These are phyloP conservation scores for Pogostemon cablin DNA, from an alignment of 257 asterid species.

Conservation along the genomic window DNA sequence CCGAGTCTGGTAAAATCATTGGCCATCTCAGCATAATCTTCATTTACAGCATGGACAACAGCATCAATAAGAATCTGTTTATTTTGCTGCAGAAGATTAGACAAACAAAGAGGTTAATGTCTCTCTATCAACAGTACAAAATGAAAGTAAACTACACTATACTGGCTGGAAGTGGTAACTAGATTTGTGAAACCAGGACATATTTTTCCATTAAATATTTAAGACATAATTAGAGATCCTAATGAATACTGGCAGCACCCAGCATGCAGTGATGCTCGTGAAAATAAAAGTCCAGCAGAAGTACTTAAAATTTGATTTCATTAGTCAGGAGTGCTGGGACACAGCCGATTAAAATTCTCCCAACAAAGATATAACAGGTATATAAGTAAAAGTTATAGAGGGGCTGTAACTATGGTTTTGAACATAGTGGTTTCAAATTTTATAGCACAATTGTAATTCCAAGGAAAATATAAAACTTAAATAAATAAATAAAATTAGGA, in stretches of 20 bases:
- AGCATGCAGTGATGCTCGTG: not conserved
- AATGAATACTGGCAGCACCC: slow-evolving; percentile 6
- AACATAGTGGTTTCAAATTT: slow-evolving; percentile 14
- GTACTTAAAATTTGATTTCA: slow-evolving; percentile 1
- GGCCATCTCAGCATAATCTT: slow-evolving; percentile 99
- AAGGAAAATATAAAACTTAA: not conserved
- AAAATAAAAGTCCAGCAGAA: slow-evolving; percentile 9
- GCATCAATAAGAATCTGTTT: slow-evolving; percentile 97
- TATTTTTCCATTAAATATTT: not conserved
- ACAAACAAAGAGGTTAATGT: slow-evolving; percentile 27
- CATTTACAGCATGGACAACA: slow-evolving; percentile 99
- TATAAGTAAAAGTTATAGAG: slow-evolving; percentile 7
- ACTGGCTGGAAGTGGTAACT: slow-evolving; percentile 19
- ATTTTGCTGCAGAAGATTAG: slow-evolving; percentile 73
- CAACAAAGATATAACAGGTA: not conserved
- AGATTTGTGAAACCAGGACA: slow-evolving; percentile 7
- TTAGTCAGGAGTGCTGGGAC: slow-evolving; percentile 27
- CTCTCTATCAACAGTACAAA: slow-evolving; percentile 27
- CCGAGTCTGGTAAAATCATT: slow-evolving; percentile 99
- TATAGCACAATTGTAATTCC: slow-evolving; percentile 9
- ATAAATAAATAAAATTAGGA: not conserved
- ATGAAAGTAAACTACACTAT: slow-evolving; percentile 18
- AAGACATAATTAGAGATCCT: slow-evolving; percentile 2
- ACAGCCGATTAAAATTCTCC: slow-evolving; percentile 1
- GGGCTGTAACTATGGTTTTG: slow-evolving; percentile 19